Conservation (phyloP, 352 stramenopile species). For the Globisporangium nunn region DNA sequence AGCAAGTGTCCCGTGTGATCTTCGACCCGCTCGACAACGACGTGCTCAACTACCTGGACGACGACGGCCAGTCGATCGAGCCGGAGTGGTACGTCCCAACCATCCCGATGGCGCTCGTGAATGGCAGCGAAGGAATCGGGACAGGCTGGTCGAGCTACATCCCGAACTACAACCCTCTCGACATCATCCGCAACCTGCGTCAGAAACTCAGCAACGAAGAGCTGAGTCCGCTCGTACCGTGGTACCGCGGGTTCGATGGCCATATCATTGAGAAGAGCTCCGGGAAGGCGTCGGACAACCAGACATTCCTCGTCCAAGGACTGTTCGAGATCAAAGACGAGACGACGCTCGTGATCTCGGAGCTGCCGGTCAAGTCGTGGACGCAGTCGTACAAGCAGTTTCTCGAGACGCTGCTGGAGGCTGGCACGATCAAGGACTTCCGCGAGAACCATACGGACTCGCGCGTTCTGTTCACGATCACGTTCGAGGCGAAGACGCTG, state of each 20-base stretch:
- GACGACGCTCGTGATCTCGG: slow-evolving; percentile 91
- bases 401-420: slow-evolving; percentile 88
- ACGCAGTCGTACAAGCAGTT: slow-evolving; percentile 96
- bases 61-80: slow-evolving; percentile 91
- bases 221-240: slow-evolving; percentile 66
- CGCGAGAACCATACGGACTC: slow-evolving; percentile 92
- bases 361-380: slow-evolving; percentile 95
- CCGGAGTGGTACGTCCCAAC: slow-evolving; percentile 93
- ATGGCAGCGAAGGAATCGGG: slow-evolving; percentile 95
- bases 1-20: slow-evolving; percentile 72
- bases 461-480: slow-evolving; percentile 88
- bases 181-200: slow-evolving; percentile 80
- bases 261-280: slow-evolving; percentile 77
- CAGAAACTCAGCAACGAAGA: slow-evolving; percentile 59
- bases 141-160: slow-evolving; percentile 93
- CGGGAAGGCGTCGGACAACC: slow-evolving; percentile 37
- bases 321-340: slow-evolving; percentile 78
- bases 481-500: slow-evolving; percentile 63
- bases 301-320: slow-evolving; percentile 83
- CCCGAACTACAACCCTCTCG: slow-evolving; percentile 89
- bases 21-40: slow-evolving; percentile 89
- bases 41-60: slow-evolving; percentile 87
- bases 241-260: slow-evolving; percentile 90
- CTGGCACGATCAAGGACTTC: slow-evolving; percentile 86
- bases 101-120: slow-evolving; percentile 96